Evolutionary conservation across 257 asterid species (phyloP).

Genomic region (Penstemon newberryi): DNA sequence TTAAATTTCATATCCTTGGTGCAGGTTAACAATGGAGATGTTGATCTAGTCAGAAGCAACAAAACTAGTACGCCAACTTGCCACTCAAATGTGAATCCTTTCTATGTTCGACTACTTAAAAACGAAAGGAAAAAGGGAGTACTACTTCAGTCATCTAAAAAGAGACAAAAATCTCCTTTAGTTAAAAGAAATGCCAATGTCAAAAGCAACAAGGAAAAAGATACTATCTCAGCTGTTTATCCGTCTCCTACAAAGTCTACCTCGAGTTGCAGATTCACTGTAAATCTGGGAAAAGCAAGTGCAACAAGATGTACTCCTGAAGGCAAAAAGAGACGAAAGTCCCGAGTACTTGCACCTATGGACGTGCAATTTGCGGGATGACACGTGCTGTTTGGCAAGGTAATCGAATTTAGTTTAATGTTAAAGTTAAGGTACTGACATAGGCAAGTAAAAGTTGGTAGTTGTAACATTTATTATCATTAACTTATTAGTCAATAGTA

Average conservation of each 20-base stretch:
- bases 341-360: constrained; percentile 45
- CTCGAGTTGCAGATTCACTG: constrained; percentile 43
- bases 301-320: constrained; percentile 58
- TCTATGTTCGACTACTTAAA: constrained; percentile 54
- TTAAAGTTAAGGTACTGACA: constrained; percentile 7
- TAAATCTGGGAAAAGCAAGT: constrained; percentile 45
- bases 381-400: constrained; percentile 22
- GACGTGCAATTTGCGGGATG: constrained; percentile 50
- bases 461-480: constrained; percentile 26
- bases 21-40: constrained; percentile 87
- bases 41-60: constrained; percentile 49
- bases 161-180: constrained; percentile 61
- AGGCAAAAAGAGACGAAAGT: constrained; percentile 74
- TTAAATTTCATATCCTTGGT: not conserved
- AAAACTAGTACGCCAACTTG: constrained; percentile 38
- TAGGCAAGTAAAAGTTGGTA: constrained; percentile 23
- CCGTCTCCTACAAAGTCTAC: constrained; percentile 46
- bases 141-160: constrained; percentile 48
- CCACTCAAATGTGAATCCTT: constrained; percentile 57
- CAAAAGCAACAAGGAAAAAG: constrained; percentile 49
- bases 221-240: constrained; percentile 33
- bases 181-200: constrained; percentile 30
- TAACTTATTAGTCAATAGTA: constrained; percentile 25
- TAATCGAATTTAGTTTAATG: not conserved
- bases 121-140: constrained; percentile 41